Base-by-base conservation (phyloP, 495 filamentous ascomycete species). In the Hypomontagnella monticulosa region DNA sequence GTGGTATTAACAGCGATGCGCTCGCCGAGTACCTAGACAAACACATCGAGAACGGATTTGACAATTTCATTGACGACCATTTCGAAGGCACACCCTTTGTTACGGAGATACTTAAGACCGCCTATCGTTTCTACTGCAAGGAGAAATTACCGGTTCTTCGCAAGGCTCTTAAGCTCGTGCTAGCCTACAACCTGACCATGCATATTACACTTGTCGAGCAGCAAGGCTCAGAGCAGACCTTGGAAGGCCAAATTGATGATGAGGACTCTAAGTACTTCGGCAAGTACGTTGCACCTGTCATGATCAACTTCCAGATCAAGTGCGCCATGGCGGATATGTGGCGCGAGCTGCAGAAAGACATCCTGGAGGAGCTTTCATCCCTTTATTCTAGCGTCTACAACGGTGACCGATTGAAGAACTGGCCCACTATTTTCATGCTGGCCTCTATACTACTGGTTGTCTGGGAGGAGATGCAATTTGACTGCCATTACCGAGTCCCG, bases 271-370 rank as follows among this genome's bases (percentile, higher is more conserved):
- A 89, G 63, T 96, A 89, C 83, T 84, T 80, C 58, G 93, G 93
- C 73, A 93, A 94, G 83, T 93, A 87, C 20, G 85, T 95, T 66
- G 93, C 93, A 12, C 93, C 93, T 2, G 92, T 97, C 63, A 95
- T 97, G 93, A 94, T 97, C 86, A 97, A 97, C 81, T 97, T 97
- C 85, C 91, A 97, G 79, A 90, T 97, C 78, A 97, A 97, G 83
- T 91, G 88, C 72, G 93, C 93, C 46, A 87, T 97, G 82, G 93
- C 92, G 30, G 91, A 92, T 70, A 93, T 96, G 91, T 97, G 93
- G 93, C 92, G 93, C 61, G 93, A 96, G 75, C 80, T 97, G 41
- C 92, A 96, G 76, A 96, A 96, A 79, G 93, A 97, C 62, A 89
- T 97, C 42, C 81, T 97, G 10, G 93, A 96, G 78, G 93, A 97